Evolutionary conservation across 108 stramenopile species (phyloP), one percentile per base, ranked within the genome.

Genomic region (Stephanodiscus triporus): DNA sequence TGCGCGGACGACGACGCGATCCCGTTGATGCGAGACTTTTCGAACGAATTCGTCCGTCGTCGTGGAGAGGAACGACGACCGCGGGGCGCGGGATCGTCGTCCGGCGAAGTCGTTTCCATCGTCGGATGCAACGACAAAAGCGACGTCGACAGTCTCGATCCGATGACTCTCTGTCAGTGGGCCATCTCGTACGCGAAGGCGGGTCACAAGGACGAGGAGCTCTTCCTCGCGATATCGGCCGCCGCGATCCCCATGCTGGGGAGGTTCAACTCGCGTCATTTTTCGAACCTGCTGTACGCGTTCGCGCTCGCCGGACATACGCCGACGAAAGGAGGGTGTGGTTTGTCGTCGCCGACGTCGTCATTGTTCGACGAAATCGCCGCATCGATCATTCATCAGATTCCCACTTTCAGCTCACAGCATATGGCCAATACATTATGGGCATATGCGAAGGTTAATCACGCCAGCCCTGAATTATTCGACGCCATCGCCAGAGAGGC

Each of bases 181-280:
- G 80, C 64, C 29, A 70, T 51, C 43, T 57, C 80, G 4, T 81
- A 70, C 54, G 73, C 73, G 19, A 81, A 81, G 42, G 73, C 73
- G n/a, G 69, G 69, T 10, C 63, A 70, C 23, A 53, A 42, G 9
- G 70, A 74, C 9, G 38, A 32, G 30, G 57, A 63, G 6, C 37
- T 81, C 6, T 81, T 70, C 48, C 37, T 36, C 8, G 24, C 64
- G 17, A 59, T 81, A 42, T 62, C 73, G 17, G 30, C 57, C n/a
- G 37, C 47, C 24, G 54, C 73, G 2, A 60, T 71, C 32, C 73
- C 80, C 17, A 37, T 66, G n/a, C 62, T 81, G 14, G 17, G 20
- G 1, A 29, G 67, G 6, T 81, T 81, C 66, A 49, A 63, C 11
- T 20, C 48, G 3, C 36, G 80, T 0, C 60, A 74, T 30, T 54